Evolutionary conservation across 805 yeast species (phyloP).

Genomic region (Komagataella pastoris): DNA sequence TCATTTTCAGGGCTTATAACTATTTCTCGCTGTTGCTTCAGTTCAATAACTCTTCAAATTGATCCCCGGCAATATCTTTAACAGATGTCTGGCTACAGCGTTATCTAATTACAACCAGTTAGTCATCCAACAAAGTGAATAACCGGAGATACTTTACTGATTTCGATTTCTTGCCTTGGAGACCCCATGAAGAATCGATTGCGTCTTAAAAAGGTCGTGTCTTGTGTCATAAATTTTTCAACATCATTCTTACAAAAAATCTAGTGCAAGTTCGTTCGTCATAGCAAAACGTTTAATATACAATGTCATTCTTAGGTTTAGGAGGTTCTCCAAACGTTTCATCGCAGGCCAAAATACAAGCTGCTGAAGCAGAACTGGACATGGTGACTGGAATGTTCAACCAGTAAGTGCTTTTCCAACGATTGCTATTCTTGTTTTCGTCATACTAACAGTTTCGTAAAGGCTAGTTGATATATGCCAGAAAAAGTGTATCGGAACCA

Average conservation of each 20-base stretch:
- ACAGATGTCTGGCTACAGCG: no score
- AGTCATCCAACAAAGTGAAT: no score
- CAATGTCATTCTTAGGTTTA: constrained; percentile 63
- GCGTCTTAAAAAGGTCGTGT: background rate
- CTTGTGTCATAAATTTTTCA: background rate
- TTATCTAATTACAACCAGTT: no score
- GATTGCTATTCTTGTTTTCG: constrained; percentile 1
- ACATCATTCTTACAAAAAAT: background rate
- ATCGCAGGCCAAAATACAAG: constrained; percentile 65
- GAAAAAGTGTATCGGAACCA: constrained; percentile 60
- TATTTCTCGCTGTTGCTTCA: no score
- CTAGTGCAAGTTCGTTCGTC: background rate
- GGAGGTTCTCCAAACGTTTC: constrained; percentile 61
- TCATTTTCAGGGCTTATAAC: no score
- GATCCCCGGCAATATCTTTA: no score
- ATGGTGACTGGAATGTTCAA: constrained; percentile 98
- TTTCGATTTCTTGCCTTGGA: background rate
- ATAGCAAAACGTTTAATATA: background rate
- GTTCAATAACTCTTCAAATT: no score
- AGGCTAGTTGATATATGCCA: constrained; percentile 80
- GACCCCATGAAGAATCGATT: background rate
- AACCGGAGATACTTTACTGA: background rate
- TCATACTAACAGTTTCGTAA: background rate
- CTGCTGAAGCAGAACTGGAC: constrained; percentile 95
- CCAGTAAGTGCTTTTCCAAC: constrained; percentile 16